These are phyloP conservation scores for Cardamine chenopodiifolia DNA, from an alignment of 345 rosid species.

Conservation along the genomic window DNA sequence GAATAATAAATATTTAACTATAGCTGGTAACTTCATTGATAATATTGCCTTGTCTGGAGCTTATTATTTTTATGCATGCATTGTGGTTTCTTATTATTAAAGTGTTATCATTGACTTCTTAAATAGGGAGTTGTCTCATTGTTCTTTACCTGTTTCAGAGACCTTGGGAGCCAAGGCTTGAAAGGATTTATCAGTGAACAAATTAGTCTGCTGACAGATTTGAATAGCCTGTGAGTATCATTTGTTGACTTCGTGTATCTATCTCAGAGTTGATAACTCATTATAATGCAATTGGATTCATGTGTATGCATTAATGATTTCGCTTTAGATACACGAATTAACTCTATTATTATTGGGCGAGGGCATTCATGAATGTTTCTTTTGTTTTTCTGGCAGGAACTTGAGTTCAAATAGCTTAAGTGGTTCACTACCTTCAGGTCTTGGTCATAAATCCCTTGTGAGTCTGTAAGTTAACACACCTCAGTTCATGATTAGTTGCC, in stretches of 20 bases:
- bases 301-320: slow-evolving; percentile 1
- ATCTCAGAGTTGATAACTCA: slow-evolving; percentile 1
- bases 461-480: slow-evolving; percentile 62
- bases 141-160: slow-evolving; percentile 53
- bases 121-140: not conserved
- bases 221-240: slow-evolving; percentile 88
- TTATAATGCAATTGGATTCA: slow-evolving; percentile 1
- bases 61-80: not conserved
- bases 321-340: not conserved
- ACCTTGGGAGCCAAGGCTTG: slow-evolving; percentile 90
- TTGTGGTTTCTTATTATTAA: not conserved
- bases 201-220: slow-evolving; percentile 73
- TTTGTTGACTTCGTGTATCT: slow-evolving; percentile 14
- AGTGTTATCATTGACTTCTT: slow-evolving; percentile 12
- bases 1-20: not conserved
- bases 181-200: slow-evolving; percentile 83
- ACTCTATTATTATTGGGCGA: not conserved
- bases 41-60: not conserved
- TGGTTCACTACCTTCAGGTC: slow-evolving; percentile 71
- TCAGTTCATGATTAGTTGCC: slow-evolving; percentile 19
- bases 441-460: slow-evolving; percentile 74
- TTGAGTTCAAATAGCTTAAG: slow-evolving; percentile 76
- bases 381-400: slow-evolving; percentile 57
- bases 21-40: slow-evolving; percentile 8
- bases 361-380: not conserved